phyloP scores from a whole-genome alignment of 495 filamentous ascomycete genomes.

The Talaromyces ruber region DNA sequence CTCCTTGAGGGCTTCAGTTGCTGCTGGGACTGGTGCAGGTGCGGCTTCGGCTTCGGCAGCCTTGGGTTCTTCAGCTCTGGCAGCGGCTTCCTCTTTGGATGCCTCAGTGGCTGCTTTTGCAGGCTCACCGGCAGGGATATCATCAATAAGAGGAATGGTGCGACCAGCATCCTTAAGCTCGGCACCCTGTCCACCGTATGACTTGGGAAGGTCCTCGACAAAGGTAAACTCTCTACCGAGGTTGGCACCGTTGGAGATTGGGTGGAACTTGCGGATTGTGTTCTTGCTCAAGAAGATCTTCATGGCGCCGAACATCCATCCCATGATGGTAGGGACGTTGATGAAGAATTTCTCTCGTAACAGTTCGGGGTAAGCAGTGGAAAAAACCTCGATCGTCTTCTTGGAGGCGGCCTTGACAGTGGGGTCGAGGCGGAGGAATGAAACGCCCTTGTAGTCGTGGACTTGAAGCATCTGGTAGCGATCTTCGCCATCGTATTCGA shows the following conservation, averaged over 20 bases:
- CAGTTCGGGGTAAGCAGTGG: conserved; percentile 76
- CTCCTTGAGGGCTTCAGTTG: conserved; percentile 12
- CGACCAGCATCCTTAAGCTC: conserved; percentile 21
- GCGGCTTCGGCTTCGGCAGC: conserved; percentile 2
- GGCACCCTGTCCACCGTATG: conserved; percentile 64
- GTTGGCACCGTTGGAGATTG: conserved; percentile 65
- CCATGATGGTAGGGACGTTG: conserved; percentile 82
- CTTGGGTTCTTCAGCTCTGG: background rate
- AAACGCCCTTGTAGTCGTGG: conserved; percentile 80
- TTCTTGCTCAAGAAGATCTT: conserved; percentile 71
- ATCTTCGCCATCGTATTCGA: conserved; percentile 65
- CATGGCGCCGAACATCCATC: conserved; percentile 72
- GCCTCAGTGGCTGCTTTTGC: conserved; percentile 9
- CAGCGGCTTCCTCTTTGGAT: conserved; percentile 5
- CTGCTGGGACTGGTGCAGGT: background rate
- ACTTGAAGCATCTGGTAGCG: conserved; percentile 84
- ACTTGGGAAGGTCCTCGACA: conserved; percentile 51
- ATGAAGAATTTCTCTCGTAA: conserved; percentile 87
- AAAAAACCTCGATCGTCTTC: conserved; percentile 71
- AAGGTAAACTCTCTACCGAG: conserved; percentile 54
- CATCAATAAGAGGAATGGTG: conserved; percentile 20
- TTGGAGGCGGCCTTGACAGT: conserved; percentile 60
- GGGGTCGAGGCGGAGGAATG: conserved; percentile 67
- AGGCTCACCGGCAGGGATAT: background rate
- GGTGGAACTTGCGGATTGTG: conserved; percentile 78